Evolutionary conservation across 805 yeast species (phyloP), one percentile per base, ranked within the genome.

Genomic region (Suhomyces sp.): DNA sequence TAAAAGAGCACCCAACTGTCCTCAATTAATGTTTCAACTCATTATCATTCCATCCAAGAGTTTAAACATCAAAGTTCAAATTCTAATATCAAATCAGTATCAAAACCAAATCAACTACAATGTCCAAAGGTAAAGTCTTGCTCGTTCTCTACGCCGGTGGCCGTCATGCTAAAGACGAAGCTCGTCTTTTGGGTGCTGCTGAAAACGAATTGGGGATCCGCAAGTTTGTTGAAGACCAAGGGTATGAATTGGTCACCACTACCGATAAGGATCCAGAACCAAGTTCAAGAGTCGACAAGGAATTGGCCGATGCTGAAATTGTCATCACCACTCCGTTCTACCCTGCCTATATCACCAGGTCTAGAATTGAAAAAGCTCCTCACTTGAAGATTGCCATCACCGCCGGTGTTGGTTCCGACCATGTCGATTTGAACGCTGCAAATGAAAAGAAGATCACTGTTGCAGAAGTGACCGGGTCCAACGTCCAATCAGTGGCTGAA

Each of bases 351-450:
- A 70, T 84, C 56, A 75, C 81, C 36, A 68, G 70, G 40, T 81
- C 79, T 48, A 72, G 91, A 51, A 72, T 84, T 44, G 77, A 66
- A 33, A 73, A 75, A 52, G 90, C 91, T 22, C 79, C 79, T 56
- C 81, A 81, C 35, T 72, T 84, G 60, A 83, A 82, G 66, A 54
- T 81, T 33, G 67, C 80, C 42, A 70, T 83, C 48, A 84, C 90
- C 31, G 95, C 95, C 7, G 95, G 93, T 49, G 88, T 84, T 40
- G 95, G 95, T 10, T 80, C 88, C 14, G 93, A 84, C 56, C 93
- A 84, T 60, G 70, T 83, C 43, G 91, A 83, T 53, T 70, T 84
- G 50, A 72, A 72, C 46, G 83, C 83, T 48, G 79, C 86, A 45
- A 76, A 79, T 47, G 79, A 75, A 46, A 65, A 67, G 40, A 73